Conservation (phyloP, 352 stramenopile species). For the Globisporangium perplexum region DNA sequence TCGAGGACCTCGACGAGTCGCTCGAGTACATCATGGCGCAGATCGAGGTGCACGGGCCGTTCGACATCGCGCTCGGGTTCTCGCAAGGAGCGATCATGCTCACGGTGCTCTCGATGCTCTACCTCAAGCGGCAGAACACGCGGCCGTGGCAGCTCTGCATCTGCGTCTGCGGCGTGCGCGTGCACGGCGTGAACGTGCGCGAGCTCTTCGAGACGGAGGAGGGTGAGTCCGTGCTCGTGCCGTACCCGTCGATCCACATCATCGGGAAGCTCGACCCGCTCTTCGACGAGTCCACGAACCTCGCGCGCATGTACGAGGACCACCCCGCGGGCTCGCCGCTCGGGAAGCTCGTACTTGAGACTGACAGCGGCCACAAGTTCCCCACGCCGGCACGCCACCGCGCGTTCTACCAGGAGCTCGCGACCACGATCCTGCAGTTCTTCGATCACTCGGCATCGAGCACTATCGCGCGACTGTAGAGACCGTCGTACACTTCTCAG, state of each 20-base stretch:
- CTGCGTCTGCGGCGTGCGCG: conserved; percentile 33
- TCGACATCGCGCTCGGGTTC: conserved; percentile 51
- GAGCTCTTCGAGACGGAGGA: conserved; percentile 26
- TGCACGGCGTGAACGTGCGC: conserved; percentile 28
- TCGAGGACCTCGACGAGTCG: conserved; percentile 28
- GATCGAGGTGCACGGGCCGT: conserved; percentile 28
- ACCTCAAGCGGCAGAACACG: conserved; percentile 21
- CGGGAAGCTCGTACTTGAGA: conserved; percentile 31
- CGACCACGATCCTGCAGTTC: conserved; percentile 36
- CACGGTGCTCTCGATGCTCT: conserved; percentile 32
- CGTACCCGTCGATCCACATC: conserved; percentile 47
- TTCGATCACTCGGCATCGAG: conserved; percentile 30
- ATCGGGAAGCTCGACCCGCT: conserved; percentile 40
- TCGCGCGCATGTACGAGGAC: conserved; percentile 39
- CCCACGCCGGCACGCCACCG: conserved; percentile 43
- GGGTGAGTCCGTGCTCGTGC: conserved; percentile 14
- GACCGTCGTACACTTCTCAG: no score
- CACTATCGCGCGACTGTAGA: conserved; percentile 22
- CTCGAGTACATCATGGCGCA: conserved; percentile 35
- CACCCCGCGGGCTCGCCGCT: conserved; percentile 25
- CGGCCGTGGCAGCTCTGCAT: conserved; percentile 35
- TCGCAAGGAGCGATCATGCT: conserved; percentile 49
- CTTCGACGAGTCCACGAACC: conserved; percentile 32
- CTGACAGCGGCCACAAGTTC: conserved; percentile 61
- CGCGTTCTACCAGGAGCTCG: conserved; percentile 35